A percentile compares a stretch with the other conserved stretches of the same genome.
Conservation (phyloP, 2,329 filamentous ascomycete species). For the Knufia petricola region DNA sequence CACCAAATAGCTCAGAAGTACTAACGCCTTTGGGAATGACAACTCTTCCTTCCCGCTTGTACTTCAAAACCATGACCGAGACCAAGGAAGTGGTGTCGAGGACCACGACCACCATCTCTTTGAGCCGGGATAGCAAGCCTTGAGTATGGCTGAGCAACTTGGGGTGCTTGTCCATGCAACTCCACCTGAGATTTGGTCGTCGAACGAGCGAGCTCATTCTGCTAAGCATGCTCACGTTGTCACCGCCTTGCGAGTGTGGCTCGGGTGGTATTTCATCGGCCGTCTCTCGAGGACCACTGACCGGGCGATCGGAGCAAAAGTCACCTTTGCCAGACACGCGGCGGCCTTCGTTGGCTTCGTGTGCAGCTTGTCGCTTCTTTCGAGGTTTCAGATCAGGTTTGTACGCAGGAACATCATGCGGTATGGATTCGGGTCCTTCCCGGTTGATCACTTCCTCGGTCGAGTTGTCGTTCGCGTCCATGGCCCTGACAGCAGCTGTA, state of each 20-base stretch:
- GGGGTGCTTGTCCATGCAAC: slow-evolving; percentile 18
- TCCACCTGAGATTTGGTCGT: slow-evolving; percentile 13
- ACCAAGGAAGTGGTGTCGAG: slow-evolving; percentile 13
- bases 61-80: slow-evolving; percentile 17
- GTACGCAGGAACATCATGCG: background rate
- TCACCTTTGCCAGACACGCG: background rate
- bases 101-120: slow-evolving; percentile 17
- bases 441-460: background rate
- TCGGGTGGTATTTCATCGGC: background rate
- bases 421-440: background rate
- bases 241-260: background rate
- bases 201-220: background rate
- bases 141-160: slow-evolving; percentile 11
- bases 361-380: too few species aligned
- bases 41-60: slow-evolving; percentile 20
- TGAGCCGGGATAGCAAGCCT: slow-evolving; percentile 9
- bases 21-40: slow-evolving; percentile 15
- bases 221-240: background rate
- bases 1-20: slow-evolving; percentile 13
- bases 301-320: background rate
- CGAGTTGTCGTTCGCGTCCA: background rate
- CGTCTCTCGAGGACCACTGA: too few species aligned
- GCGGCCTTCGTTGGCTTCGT: background rate
- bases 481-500: background rate
- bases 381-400: background rate